Conservation (phyloP, 73 alveolate genomes). For the Paramecium sexaurelia region DNA sequence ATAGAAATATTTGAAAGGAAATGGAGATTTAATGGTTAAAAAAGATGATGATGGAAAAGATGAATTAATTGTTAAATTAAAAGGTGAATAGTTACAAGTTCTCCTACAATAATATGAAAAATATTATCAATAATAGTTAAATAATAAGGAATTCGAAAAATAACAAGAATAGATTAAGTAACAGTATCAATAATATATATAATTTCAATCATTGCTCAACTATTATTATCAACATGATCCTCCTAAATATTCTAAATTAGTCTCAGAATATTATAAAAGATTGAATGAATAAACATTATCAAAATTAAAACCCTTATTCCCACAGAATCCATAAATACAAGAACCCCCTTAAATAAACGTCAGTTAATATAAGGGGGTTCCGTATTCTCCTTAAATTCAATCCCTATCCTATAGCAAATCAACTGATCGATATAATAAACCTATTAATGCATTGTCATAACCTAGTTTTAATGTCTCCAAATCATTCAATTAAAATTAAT, state of each 20-base stretch:
- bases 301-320: background rate
- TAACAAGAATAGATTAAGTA: background rate
- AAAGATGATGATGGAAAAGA: background rate
- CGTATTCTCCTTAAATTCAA: background rate
- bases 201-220: background rate
- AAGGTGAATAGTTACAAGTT: background rate
- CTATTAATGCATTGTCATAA: background rate
- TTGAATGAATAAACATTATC: background rate
- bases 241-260: background rate
- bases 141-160: background rate
- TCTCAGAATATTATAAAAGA: background rate
- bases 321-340: background rate
- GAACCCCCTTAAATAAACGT: background rate
- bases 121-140: background rate
- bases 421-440: background rate
- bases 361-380: background rate
- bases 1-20: background rate
- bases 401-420: background rate
- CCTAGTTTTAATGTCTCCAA: background rate
- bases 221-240: conserved; percentile 16
- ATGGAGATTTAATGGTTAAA: conserved; percentile 12
- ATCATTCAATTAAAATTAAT: background rate
- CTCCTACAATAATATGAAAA: background rate
- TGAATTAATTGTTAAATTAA: background rate
- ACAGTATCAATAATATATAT: background rate